A percentile compares a stretch with the other conserved stretches of the same genome.
phyloP scores from a whole-genome alignment of 768 basidiomycete genomes.

The Tylopilus balloui region DNA sequence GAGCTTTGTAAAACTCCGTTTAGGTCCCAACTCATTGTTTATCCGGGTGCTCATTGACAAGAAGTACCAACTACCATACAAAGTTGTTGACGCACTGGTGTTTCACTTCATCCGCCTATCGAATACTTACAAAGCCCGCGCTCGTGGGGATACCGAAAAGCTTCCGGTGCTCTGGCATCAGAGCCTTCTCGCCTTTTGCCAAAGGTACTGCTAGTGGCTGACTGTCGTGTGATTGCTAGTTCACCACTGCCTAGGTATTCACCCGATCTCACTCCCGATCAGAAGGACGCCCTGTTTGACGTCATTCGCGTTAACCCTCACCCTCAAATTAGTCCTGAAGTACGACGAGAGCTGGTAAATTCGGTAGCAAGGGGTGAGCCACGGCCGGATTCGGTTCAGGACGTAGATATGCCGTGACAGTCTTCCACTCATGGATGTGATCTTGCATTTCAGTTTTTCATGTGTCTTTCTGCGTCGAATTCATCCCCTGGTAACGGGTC shows the following conservation, averaged over 20 bases:
- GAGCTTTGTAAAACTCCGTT: not conserved
- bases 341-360: conserved; percentile 84
- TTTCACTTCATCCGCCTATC: conserved; percentile 98
- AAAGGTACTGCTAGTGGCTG: conserved; percentile 55
- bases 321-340: conserved; percentile 82
- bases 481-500: too few relatives aligned
- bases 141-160: conserved; percentile 65
- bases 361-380: conserved; percentile 85
- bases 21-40: conserved; percentile 91
- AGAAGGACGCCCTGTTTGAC: conserved; percentile 95
- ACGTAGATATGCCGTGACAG: conserved; percentile 55
- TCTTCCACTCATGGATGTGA: not conserved
- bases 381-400: conserved; percentile 57
- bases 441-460: not conserved
- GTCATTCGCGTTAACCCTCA: conserved; percentile 85
- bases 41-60: conserved; percentile 96
- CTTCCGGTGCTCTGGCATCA: conserved; percentile 99
- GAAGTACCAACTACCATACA: conserved; percentile 96
- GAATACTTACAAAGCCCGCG: conserved; percentile 77
- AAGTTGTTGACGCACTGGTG: conserved; percentile 94
- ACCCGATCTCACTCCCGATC: conserved; percentile 90
- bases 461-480: not conserved
- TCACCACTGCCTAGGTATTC: conserved; percentile 61
- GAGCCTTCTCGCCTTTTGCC: conserved; percentile 88
- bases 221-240: not conserved